A percentile compares a stretch with the other conserved stretches of the same genome.
These are phyloP conservation scores for Podosphaera fusca DNA, from an alignment of 2,329 filamentous ascomycete genomes.

Conservation along the genomic window DNA sequence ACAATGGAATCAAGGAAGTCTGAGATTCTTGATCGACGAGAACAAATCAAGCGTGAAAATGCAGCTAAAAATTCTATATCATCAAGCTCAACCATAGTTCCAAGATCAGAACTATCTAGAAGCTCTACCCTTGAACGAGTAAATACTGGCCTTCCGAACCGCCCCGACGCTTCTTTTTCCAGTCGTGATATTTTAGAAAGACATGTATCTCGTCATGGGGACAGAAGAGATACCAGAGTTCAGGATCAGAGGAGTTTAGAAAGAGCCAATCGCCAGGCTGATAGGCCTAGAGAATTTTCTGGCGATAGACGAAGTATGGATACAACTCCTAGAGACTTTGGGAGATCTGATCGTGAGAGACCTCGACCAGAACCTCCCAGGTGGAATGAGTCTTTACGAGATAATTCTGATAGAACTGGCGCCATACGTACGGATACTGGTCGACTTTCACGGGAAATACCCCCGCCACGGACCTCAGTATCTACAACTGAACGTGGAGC, in stretches of 20 bases:
- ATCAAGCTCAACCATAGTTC: conserved; percentile 6
- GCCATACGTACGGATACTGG: conserved; percentile 11
- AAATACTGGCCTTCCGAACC: conserved; percentile 12
- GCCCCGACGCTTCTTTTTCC: conserved; percentile 16
- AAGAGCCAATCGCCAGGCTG: conserved; percentile 11
- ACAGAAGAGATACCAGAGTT: conserved; percentile 11
- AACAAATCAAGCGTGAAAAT: conserved; percentile 12
- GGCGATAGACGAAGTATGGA: conserved; percentile 13
- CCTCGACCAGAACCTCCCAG: conserved; percentile 11
- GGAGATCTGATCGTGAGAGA: conserved; percentile 11
- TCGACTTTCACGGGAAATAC: conserved; percentile 15
- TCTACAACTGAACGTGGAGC: conserved; percentile 9
- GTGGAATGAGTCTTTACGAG: conserved; percentile 13
- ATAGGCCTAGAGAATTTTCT: conserved; percentile 13
- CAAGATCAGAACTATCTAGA: conserved; percentile 9
- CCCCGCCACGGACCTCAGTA: conserved; percentile 10
- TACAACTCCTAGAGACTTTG: conserved; percentile 10
- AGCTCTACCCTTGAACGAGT: conserved; percentile 8
- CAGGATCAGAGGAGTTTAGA: conserved; percentile 10
- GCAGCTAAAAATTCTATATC: conserved; percentile 9
- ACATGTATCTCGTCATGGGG: conserved; percentile 11
- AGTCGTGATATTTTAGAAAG: conserved; percentile 12
- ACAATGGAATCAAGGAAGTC: conserved; percentile 9
- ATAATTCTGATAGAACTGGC: conserved; percentile 11
- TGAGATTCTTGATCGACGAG: conserved; percentile 11